Base-by-base conservation (phyloP, 2,329 filamentous ascomycete genomes). In the Ceratocystis papillata region DNA sequence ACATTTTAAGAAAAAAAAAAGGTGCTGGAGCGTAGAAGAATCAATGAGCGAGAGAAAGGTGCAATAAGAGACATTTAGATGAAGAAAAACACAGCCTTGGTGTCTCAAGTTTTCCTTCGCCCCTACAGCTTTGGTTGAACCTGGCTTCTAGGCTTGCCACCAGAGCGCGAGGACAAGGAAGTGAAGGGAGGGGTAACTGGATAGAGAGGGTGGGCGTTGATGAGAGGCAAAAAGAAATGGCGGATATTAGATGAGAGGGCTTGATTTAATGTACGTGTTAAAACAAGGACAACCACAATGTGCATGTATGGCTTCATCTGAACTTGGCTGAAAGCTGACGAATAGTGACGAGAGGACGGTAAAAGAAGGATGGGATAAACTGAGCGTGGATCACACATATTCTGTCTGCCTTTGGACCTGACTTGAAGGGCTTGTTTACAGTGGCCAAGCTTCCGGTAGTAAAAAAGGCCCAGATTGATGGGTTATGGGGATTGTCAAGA, bases 181-280 rank as follows among this genome's bases (percentile, higher is more conserved):
- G 28, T 33, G 12, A 59, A 37, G 33, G 17, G 33, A 30, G 37
- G 37, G 37, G 37, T 41, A 41, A 12, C 1, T 4, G 37, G 10
- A 41, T 15, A 41, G 37, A 41, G 46, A 50, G 46, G 46, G n/a
- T 3, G 46, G 20, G 46, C 22, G 46, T n/a, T 20, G 20, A 6
- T 15, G 22, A 53, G 22, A 10, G 22, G 30, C 8, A 30, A 59
- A 30, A 59, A 59, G 25, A 30, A n/a, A 59, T 59, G 55, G 55
- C 28, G 55, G n/a, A 59, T 37, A n/a, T 59, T 59, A 59, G 48
- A 53, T 53, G 48, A 59, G 55, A 59, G 55, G 37, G 30, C 55
- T 59, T 37, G 55, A 5, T 59, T 33, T 59, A 8, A 30, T n/a
- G 25, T n/a, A 10, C 28, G 28, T 37, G 17, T 20, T 59, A 30